These are phyloP conservation scores for Wilcoxina mikolae DNA, from an alignment of 495 filamentous ascomycete genomes.

Conservation along the genomic window DNA sequence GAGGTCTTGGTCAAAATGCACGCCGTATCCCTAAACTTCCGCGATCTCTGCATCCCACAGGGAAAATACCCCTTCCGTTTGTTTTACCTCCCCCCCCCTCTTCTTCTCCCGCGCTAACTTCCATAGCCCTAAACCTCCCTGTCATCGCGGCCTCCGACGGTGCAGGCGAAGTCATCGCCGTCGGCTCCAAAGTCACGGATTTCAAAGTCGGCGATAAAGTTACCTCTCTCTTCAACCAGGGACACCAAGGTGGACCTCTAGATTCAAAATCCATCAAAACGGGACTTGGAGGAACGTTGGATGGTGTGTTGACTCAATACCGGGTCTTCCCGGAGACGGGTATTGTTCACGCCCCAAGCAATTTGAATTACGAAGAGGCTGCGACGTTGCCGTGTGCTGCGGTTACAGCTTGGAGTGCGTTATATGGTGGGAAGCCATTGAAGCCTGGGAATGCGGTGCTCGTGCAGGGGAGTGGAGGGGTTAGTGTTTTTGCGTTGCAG, in stretches of 20 bases:
- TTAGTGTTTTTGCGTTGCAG: constrained; percentile 30
- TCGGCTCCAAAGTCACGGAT: constrained; percentile 31
- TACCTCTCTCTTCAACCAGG: constrained; percentile 25
- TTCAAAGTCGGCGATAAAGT: constrained; percentile 35
- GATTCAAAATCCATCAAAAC: constrained; percentile 4
- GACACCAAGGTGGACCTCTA: constrained; percentile 23
- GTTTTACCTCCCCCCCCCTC: neutral
- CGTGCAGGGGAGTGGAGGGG: constrained; percentile 30
- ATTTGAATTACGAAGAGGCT: constrained; percentile 33
- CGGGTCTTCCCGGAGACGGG: constrained; percentile 30
- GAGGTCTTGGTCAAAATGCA: constrained; percentile 21
- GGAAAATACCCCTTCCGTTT: constrained; percentile 15
- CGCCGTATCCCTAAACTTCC: constrained; percentile 11
- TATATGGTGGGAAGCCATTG: constrained; percentile 22
- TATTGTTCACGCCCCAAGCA: constrained; percentile 32
- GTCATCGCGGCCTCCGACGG: constrained; percentile 7
- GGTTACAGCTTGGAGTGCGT: constrained; percentile 31
- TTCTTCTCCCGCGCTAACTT: neutral
- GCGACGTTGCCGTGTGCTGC: constrained; percentile 33
- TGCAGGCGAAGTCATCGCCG: constrained; percentile 29
- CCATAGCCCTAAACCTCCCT: neutral
- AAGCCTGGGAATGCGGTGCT: constrained; percentile 26
- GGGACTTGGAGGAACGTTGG: constrained; percentile 56
- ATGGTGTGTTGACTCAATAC: constrained; percentile 33
- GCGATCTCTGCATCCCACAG: constrained; percentile 10